A percentile compares a stretch with the other conserved stretches of the same genome.
phyloP scores from a whole-genome alignment of 805 yeast species.

The Yamadazyma sp. region DNA sequence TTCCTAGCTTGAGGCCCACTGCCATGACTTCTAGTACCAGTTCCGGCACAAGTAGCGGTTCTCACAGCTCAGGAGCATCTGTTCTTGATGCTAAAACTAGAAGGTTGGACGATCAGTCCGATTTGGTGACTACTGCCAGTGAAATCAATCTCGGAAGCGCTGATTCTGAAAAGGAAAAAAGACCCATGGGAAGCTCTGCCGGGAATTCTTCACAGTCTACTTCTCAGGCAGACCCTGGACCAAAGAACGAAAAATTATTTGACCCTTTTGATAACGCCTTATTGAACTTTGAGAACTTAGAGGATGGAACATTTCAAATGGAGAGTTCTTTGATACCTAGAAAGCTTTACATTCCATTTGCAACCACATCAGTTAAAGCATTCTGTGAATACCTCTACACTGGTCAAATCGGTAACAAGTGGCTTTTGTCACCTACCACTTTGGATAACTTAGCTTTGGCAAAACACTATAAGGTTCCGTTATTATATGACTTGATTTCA shows the following conservation, averaged over 20 bases:
- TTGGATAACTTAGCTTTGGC: constrained; percentile 63
- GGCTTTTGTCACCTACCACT: constrained; percentile 70
- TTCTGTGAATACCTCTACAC: constrained; percentile 73
- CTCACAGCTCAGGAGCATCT: background rate
- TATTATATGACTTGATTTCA: constrained; percentile 64
- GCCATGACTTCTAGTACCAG: background rate
- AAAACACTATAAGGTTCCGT: constrained; percentile 65
- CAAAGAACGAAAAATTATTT: constrained; percentile 4
- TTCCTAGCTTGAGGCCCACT: constrained; percentile 22
- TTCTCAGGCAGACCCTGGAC: background rate
- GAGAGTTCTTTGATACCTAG: constrained; percentile 70
- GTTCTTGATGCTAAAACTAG: background rate
- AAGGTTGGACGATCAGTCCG: constrained; percentile 1
- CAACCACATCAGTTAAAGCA: constrained; percentile 60
- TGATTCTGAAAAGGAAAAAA: background rate
- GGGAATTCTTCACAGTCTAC: background rate
- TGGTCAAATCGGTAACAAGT: constrained; percentile 74
- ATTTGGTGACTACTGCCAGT: background rate
- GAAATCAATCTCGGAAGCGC: too few relatives aligned
- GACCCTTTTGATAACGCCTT: constrained; percentile 15
- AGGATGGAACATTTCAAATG: constrained; percentile 35
- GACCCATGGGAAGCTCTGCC: background rate
- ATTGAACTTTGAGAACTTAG: constrained; percentile 33
- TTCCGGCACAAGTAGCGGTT: background rate
- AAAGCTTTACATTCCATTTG: constrained; percentile 65